Evolutionary conservation across 2,329 filamentous ascomycete species (phyloP).

Genomic region (Myriangium duriaei): DNA sequence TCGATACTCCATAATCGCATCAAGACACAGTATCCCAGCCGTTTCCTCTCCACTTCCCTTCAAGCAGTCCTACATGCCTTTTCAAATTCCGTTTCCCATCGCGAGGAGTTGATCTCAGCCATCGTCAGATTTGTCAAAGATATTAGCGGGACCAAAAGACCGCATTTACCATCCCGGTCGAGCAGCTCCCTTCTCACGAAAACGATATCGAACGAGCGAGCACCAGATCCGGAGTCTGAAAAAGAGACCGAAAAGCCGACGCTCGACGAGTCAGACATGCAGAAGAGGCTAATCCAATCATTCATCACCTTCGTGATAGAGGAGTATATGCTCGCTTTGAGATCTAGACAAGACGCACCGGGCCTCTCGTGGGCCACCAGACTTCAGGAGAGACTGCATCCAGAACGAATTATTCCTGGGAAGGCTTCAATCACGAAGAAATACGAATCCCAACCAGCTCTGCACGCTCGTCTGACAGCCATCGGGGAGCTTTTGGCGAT

Average conservation of each 20-base stretch:
- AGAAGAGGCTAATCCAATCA: slow-evolving; percentile 54
- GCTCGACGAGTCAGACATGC: slow-evolving; percentile 46
- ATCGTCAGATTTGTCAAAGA: slow-evolving; percentile 60
- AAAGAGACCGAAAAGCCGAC: slow-evolving; percentile 28
- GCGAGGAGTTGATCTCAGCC: slow-evolving; percentile 54
- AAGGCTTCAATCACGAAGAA: slow-evolving; percentile 49
- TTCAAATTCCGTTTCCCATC: slow-evolving; percentile 41
- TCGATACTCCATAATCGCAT: slow-evolving; percentile 61
- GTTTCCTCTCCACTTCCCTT: slow-evolving; percentile 66
- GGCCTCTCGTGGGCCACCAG: slow-evolving; percentile 41
- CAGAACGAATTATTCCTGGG: slow-evolving; percentile 49
- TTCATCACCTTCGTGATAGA: slow-evolving; percentile 70
- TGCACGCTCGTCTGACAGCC: slow-evolving; percentile 51
- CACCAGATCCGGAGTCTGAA: slow-evolving; percentile 47
- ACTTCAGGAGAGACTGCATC: slow-evolving; percentile 55
- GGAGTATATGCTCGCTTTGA: slow-evolving; percentile 50
- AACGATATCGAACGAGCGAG: slow-evolving; percentile 19
- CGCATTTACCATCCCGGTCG: slow-evolving; percentile 48
- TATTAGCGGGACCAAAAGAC: slow-evolving; percentile 54
- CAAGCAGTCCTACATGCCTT: slow-evolving; percentile 59
- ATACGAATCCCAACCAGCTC: slow-evolving; percentile 50
- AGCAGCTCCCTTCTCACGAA: slow-evolving; percentile 26
- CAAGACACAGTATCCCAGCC: slow-evolving; percentile 63
- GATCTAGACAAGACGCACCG: slow-evolving; percentile 29
- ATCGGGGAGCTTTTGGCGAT: slow-evolving; percentile 62